Evolutionary conservation across 805 yeast species (phyloP).

Genomic region (Kuraishia hungarica): DNA sequence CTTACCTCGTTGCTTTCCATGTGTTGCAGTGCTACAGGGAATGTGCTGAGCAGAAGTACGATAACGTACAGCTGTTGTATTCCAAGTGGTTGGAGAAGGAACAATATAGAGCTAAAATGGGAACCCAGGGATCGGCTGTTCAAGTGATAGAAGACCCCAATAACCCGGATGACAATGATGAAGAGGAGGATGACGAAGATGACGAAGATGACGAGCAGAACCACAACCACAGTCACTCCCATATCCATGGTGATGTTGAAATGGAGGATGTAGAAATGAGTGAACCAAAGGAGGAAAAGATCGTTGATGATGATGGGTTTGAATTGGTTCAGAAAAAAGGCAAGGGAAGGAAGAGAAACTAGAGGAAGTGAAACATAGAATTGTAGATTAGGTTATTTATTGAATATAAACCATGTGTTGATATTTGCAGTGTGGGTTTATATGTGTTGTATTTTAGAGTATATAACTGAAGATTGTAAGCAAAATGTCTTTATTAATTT

Average conservation of each 20-base stretch:
- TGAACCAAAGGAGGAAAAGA: slow-evolving; percentile 38
- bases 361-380: background rate
- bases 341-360: slow-evolving; percentile 27
- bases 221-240: slow-evolving; percentile 21
- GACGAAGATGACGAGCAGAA: too few relatives aligned
- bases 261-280: slow-evolving; percentile 29
- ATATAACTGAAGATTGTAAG: background rate
- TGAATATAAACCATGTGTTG: too few relatives aligned
- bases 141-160: slow-evolving; percentile 50
- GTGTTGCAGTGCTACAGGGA: slow-evolving; percentile 61
- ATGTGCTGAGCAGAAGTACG: slow-evolving; percentile 44
- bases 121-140: slow-evolving; percentile 21
- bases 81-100: slow-evolving; percentile 49
- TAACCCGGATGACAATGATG: slow-evolving; percentile 48
- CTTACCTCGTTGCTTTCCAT: slow-evolving; percentile 60
- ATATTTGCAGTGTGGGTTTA: too few relatives aligned
- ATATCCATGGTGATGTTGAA: slow-evolving; percentile 18
- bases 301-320: slow-evolving; percentile 92
- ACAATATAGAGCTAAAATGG: slow-evolving; percentile 22
- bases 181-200: slow-evolving; percentile 37
- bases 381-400: slow-evolving; percentile 1
- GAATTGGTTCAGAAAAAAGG: slow-evolving; percentile 75
- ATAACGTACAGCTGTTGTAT: slow-evolving; percentile 51
- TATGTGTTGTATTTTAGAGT: background rate
- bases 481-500: background rate